Evolutionary conservation across 345 rosid genomes (phyloP), one percentile per base, ranked within the genome.

Genomic region (Acer campestre): DNA sequence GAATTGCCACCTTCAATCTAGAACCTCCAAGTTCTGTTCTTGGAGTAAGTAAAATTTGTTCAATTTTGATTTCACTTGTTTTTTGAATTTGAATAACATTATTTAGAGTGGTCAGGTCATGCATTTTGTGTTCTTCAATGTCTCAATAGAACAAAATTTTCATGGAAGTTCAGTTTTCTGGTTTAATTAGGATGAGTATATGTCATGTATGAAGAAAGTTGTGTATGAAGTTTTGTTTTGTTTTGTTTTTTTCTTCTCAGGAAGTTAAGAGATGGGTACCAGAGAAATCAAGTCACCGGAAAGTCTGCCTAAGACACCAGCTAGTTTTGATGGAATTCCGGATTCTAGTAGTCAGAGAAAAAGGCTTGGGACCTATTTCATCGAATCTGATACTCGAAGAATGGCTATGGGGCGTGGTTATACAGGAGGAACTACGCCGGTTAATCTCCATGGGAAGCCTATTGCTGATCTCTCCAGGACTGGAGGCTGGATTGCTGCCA

Each of bases 401-500:
- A 88, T 86, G 76, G 88, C 97, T 51, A 85, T 91, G 11, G 94
- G 97, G 42, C 96, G 94, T 22, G 95, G 97, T 46, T 91, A 91
- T 80, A 89, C 93, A 2, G 97, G 94, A 66, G 98, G 98, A 65
- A 88, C 93, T 44, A 89, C 94, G 7, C 98, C 98, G 0, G 98
- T 95, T 59, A 83, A 95, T 74, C 84, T 95, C 71, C 93, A 72
- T 31, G 95, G 97, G 20, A 93, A 95, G 78, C 98, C 97, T 61
- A 93, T 95, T 29, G 22, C 90, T 1, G 90, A 95, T 79, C 97
- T 93, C 68, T 88, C 98, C 0, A 90, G 83, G 82, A 93, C 98
- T 6, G 98, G 98, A 25, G 98, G 98, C 66, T 93, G 98, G 98
- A 69, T 84, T 51, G 98, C 98, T 8, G 95, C 98, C 78, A 67